Base-by-base conservation (phyloP, 805 yeast genomes). In the Suhomyces canberraensis region DNA sequence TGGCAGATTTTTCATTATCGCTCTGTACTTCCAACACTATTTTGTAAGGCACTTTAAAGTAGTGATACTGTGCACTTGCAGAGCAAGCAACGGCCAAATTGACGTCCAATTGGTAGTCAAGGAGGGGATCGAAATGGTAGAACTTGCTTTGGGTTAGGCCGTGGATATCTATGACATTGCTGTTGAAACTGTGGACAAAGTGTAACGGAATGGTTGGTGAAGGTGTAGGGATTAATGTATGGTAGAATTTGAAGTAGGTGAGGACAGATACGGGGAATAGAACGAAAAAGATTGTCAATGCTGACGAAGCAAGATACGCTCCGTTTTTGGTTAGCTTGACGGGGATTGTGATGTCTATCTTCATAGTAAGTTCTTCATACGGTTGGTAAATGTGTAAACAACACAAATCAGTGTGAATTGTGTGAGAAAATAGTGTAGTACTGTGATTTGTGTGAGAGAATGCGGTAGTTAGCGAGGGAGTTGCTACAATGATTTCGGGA, bases 241-340 rank as follows among this genome's bases (percentile, higher is more conserved):
- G 44, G 45, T 64, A 66, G 45, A 67, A 66, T 34, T 58, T 56
- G 24, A 50, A 37, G 47, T 67, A 68, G 5, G 71, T 50, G 24
- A 66, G 16, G 2, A 61, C 31, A 5, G 72, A 58, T 8, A 65
- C 39, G 3, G 73, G 72, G 11, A 64, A 43, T 4, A 67, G 52
- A 8, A 66, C 47, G 2, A 46, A 39, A 18, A 58, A 33, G n/a
- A 59, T 32, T n/a, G 63, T 44, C 18, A 51, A 35, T 14, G 25
- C 20, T 8, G 41, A 15, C 6, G 54, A 37, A 5, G 47, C 13
- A 4, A 52, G 19, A 35, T 61, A 60, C 20, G 54, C 36, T 56
- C 60, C 52, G 39, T 52, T 44, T 31, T 56, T 40, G 11, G 55
- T 43, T 11, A 56, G n/a, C 1, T 41, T 19, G 15, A 57, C 20